These are phyloP conservation scores for Podila verticillata DNA, from an alignment of 192 early-diverging fungal species.

Conservation along the genomic window DNA sequence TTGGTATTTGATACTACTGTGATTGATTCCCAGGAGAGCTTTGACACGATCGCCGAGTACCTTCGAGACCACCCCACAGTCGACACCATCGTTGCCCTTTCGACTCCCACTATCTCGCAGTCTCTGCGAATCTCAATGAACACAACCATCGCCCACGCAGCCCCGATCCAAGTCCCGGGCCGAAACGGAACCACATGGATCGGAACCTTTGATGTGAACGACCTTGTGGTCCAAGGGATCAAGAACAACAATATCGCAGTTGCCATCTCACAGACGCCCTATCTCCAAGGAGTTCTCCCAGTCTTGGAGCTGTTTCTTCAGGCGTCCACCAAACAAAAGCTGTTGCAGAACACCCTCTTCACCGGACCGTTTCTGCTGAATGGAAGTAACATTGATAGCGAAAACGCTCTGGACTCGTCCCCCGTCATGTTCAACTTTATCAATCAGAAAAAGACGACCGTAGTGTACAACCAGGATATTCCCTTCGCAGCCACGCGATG, in stretches of 20 bases:
- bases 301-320: conserved; percentile 33
- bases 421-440: conserved; percentile 8
- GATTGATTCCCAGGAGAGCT: background rate
- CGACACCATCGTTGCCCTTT: conserved; percentile 21
- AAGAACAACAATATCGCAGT: conserved; percentile 15
- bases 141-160: background rate
- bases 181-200: conserved; percentile 30
- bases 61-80: conserved; percentile 3
- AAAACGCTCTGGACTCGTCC: conserved; percentile 8
- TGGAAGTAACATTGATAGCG: conserved; percentile 11
- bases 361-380: conserved; percentile 34
- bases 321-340: conserved; percentile 18
- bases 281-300: conserved; percentile 36
- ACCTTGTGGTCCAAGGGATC: conserved; percentile 2
- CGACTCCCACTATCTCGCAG: background rate
- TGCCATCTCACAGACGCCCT: conserved; percentile 32
- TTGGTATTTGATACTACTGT: background rate
- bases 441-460: conserved; percentile 17
- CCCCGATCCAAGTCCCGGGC: conserved; percentile 7
- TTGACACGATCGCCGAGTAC: background rate
- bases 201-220: conserved; percentile 33
- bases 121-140: conserved; percentile 8
- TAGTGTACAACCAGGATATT: conserved; percentile 27
- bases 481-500: conserved; percentile 25
- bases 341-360: conserved; percentile 4